Percentiles rank a stretch among this genome's conserved stretches.
phyloP scores from a whole-genome alignment of 768 basidiomycete species.

The Serendipita sp. region DNA sequence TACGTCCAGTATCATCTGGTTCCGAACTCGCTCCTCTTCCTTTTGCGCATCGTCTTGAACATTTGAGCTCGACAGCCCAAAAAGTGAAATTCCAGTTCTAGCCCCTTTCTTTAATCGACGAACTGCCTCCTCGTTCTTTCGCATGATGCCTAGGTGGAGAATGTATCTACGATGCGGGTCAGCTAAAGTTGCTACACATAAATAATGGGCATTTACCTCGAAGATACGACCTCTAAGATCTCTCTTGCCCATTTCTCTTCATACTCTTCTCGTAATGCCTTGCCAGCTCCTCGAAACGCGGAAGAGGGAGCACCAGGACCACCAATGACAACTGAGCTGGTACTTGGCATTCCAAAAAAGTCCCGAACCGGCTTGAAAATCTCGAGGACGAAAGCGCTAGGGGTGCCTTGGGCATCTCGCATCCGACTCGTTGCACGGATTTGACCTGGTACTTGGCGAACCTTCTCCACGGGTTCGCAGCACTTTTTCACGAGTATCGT shows the following conservation, averaged over 20 bases:
- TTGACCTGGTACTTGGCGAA: constrained; percentile 80
- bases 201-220: constrained; percentile 14
- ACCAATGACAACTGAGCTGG: constrained; percentile 28
- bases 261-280: constrained; percentile 47
- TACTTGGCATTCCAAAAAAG: constrained; percentile 49
- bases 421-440: constrained; percentile 74
- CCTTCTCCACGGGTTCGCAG: constrained; percentile 67
- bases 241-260: constrained; percentile 15
- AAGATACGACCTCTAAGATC: constrained; percentile 21
- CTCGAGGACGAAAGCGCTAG: constrained; percentile 72
- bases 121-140: constrained; percentile 84
- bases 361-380: constrained; percentile 67
- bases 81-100: constrained; percentile 64
- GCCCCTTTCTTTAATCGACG: constrained; percentile 77
- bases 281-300: constrained; percentile 41
- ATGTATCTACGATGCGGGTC: constrained; percentile 45
- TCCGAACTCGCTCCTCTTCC: constrained; percentile 79
- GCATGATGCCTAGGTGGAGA: constrained; percentile 63
- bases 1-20: constrained; percentile 78
- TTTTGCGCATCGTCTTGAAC: constrained; percentile 48
- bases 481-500: constrained; percentile 63
- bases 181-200: not conserved
- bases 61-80: constrained; percentile 33
- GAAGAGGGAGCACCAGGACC: not conserved
- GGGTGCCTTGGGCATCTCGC: constrained; percentile 46